A percentile compares a stretch with the other conserved stretches of the same genome.
Conservation (phyloP, 1,284 basidiomycete genomes). For the Heliocybe sulcata region DNA sequence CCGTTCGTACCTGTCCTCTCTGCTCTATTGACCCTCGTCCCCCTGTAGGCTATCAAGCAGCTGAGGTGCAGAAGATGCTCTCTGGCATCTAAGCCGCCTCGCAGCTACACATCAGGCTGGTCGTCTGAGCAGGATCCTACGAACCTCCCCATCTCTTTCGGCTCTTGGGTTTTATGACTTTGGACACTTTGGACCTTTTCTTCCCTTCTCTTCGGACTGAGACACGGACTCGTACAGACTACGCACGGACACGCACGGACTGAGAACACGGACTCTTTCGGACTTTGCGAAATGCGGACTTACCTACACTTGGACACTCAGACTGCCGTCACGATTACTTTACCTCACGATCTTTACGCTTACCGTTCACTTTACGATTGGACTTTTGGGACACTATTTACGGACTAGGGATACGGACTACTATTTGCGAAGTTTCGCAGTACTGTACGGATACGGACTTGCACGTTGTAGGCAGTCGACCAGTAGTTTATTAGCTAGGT, state of each 20-base stretch:
- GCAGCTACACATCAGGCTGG: not conserved
- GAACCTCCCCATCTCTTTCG: not conserved
- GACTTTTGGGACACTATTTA: not conserved
- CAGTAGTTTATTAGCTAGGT: not conserved
- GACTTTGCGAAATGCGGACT: constrained; percentile 1
- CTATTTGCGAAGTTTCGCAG: not conserved
- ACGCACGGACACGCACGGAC: not conserved
- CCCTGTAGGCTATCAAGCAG: not conserved
- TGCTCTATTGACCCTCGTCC: not conserved
- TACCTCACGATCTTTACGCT: not conserved
- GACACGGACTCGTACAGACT: not conserved
- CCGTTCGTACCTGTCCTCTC: not conserved
- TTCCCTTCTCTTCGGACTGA: not conserved
- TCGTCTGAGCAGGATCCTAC: not conserved
- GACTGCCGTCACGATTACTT: not conserved
- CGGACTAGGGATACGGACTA: not conserved
- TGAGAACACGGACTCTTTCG: not conserved
- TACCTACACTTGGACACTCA: not conserved
- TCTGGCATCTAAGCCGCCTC: not conserved
- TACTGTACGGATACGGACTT: not conserved
- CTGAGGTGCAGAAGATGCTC: constrained; percentile 1
- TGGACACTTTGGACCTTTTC: not conserved
- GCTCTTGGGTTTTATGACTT: not conserved
- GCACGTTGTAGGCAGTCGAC: not conserved
- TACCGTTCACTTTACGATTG: not conserved